Percentiles rank a stretch among this genome's conserved stretches.
These are phyloP conservation scores for Kodamaea nitidulidarum DNA, from an alignment of 805 yeast species.

Conservation along the genomic window DNA sequence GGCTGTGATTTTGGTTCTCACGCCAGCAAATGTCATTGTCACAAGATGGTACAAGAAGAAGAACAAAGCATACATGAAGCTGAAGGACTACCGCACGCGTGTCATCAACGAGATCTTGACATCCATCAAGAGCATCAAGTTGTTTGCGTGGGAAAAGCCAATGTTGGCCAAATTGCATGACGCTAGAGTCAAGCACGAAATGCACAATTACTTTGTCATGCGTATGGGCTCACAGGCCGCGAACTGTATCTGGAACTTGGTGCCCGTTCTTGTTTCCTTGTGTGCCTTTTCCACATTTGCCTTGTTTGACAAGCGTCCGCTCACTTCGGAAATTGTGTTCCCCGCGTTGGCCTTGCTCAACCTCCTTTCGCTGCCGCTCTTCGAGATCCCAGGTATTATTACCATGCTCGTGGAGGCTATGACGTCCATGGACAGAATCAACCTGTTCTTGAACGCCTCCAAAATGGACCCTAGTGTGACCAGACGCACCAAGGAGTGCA, in stretches of 20 bases:
- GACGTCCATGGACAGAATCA: slow-evolving; percentile 54
- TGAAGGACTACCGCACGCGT: slow-evolving; percentile 21
- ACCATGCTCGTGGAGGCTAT: slow-evolving; percentile 55
- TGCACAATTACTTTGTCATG: slow-evolving; percentile 15
- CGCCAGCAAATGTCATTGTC: slow-evolving; percentile 19
- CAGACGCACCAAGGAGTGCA: not conserved
- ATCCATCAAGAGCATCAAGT: slow-evolving; percentile 23
- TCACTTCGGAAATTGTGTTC: slow-evolving; percentile 24
- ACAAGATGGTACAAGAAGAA: slow-evolving; percentile 38
- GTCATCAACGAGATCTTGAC: slow-evolving; percentile 22
- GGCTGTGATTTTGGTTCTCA: slow-evolving; percentile 13
- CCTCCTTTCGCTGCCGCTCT: slow-evolving; percentile 54
- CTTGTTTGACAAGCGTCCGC: slow-evolving; percentile 14
- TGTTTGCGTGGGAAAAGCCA: slow-evolving; percentile 26
- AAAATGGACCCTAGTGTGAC: slow-evolving; percentile 11
- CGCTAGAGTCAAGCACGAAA: slow-evolving; percentile 20
- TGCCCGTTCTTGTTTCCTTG: slow-evolving; percentile 23
- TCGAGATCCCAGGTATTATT: slow-evolving; percentile 54
- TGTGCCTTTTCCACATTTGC: slow-evolving; percentile 20
- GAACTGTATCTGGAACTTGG: slow-evolving; percentile 21
- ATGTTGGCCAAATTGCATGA: slow-evolving; percentile 18
- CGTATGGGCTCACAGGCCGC: slow-evolving; percentile 12
- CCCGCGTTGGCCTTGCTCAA: slow-evolving; percentile 25
- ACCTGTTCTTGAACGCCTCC: slow-evolving; percentile 37
- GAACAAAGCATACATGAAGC: slow-evolving; percentile 22